Conservation (phyloP, 148 eudicot species). For the Camellia lanceoleosa region DNA sequence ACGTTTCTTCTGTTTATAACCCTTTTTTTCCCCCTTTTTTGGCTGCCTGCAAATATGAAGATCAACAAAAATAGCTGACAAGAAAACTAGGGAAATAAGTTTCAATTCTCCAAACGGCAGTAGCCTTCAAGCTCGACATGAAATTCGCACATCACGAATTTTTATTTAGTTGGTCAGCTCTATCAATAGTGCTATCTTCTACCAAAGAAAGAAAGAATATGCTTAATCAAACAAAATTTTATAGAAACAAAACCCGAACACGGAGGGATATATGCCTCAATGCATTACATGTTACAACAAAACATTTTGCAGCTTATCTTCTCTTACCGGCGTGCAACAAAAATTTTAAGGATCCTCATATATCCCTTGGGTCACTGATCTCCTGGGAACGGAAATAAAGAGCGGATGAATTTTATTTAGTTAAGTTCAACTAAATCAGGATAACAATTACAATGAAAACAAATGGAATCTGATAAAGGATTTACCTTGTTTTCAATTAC, state of each 20-base stretch:
- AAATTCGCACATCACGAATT: not conserved
- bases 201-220: constrained; percentile 7
- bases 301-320: constrained; percentile 6
- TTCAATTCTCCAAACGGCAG: not conserved
- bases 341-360: constrained; percentile 13
- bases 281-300: constrained; percentile 15
- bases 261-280: not conserved
- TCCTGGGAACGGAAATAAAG: constrained; percentile 12
- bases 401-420: not conserved
- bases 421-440: not conserved
- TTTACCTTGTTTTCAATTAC: constrained; percentile 45
- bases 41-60: not conserved
- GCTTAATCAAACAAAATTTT: not conserved
- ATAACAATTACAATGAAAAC: not conserved
- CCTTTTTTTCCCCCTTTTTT: too few relatives aligned
- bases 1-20: not conserved
- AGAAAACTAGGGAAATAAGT: not conserved
- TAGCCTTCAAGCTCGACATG: not conserved
- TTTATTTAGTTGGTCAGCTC: not conserved
- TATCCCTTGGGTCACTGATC: constrained; percentile 27
- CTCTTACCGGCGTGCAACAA: not conserved
- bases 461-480: not conserved
- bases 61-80: too few relatives aligned
- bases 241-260: not conserved
- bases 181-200: not conserved